Conservation (phyloP, 1,284 basidiomycete genomes). For the Malassezia obtusa region DNA sequence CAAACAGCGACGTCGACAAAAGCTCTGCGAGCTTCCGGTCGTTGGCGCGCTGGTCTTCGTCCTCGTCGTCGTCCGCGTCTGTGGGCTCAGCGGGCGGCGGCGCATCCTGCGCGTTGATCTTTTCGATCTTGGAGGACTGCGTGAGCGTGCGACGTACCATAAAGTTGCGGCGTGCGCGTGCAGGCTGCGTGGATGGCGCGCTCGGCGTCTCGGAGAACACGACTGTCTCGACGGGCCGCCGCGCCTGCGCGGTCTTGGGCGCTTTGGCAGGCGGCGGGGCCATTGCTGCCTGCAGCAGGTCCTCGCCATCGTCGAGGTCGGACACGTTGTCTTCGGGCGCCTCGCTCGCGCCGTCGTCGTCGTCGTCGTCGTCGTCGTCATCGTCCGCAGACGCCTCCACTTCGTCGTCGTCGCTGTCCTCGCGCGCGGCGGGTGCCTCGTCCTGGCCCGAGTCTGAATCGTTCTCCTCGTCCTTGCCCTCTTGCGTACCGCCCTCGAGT, state of each 20-base stretch:
- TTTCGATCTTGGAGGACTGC: conserved; percentile 16
- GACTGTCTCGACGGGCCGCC: conserved; percentile 14
- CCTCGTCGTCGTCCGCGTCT: conserved; percentile 26
- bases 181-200: background rate
- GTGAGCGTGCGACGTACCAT: conserved; percentile 13
- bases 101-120: background rate
- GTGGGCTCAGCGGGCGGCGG: background rate
- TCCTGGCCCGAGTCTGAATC: background rate
- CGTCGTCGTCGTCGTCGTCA: background rate
- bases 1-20: conserved; percentile 43
- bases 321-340: background rate
- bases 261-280: background rate
- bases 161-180: conserved; percentile 7
- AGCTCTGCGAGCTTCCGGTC: conserved; percentile 38
- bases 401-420: no score
- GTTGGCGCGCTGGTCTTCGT: conserved; percentile 35
- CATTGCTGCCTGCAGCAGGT: conserved; percentile 1
- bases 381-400: background rate
- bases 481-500: background rate
- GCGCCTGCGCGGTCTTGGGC: background rate
- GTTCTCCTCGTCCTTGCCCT: background rate
- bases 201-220: conserved; percentile 1
- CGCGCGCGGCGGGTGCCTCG: no score
- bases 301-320: conserved; percentile 8
- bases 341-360: background rate